phyloP scores from a whole-genome alignment of 73 alveolate genomes.

The Uronychia binucleata region DNA sequence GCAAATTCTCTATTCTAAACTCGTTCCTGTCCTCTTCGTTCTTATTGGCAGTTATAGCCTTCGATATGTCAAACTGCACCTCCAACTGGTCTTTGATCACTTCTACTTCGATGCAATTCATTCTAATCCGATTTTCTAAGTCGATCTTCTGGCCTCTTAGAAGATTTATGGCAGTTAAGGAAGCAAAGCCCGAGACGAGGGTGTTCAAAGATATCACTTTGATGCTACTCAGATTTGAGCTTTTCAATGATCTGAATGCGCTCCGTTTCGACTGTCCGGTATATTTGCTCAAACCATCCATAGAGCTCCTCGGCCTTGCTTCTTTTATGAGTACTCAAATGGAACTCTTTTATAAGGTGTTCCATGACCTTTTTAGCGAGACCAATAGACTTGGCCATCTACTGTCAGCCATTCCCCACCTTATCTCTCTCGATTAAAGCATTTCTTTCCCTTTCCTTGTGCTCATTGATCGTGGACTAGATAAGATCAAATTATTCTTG shows the following conservation, averaged over 20 bases:
- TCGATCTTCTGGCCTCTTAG: not conserved
- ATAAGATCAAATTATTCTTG: too few relatives aligned
- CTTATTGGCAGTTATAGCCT: not conserved
- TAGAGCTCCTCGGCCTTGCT: not conserved
- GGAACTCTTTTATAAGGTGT: not conserved
- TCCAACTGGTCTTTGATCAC: not conserved
- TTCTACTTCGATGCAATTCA: not conserved
- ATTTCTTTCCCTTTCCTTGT: too few relatives aligned
- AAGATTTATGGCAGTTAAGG: too few relatives aligned
- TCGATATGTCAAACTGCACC: not conserved
- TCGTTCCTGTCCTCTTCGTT: slow-evolving; percentile 10
- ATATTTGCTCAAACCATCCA: not conserved
- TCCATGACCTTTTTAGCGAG: too few relatives aligned
- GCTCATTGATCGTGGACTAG: too few relatives aligned
- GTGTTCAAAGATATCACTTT: not conserved
- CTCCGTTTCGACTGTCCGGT: not conserved
- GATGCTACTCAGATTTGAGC: not conserved
- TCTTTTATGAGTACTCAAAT: not conserved
- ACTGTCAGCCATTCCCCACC: too few relatives aligned
- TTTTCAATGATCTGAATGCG: not conserved
- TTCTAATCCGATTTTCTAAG: not conserved
- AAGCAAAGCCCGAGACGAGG: too few relatives aligned
- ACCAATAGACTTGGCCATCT: too few relatives aligned
- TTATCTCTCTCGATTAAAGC: too few relatives aligned
- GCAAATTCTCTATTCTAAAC: not conserved